Evolutionary conservation across 306 rosid genomes (phyloP), one percentile per base, ranked within the genome.

Genomic region (Dryas alaskensis): DNA sequence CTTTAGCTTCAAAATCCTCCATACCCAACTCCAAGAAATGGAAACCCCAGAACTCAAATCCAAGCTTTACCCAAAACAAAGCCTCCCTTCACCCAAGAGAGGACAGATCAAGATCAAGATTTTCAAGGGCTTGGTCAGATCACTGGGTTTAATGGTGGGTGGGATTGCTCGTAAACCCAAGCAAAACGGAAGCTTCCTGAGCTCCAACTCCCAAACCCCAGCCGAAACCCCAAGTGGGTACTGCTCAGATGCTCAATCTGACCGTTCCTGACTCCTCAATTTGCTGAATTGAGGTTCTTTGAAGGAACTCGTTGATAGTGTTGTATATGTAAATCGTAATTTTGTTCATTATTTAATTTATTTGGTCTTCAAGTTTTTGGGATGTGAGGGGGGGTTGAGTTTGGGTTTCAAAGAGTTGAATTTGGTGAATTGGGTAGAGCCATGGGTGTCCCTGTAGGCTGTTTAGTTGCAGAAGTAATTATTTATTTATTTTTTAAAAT

Each of bases 101-200:
- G 89, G 91, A 4, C 80, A 16, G 12, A 51, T 89, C 10, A 85
- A 83, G 76, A n/a, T 73, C 10, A 54, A 63, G 61, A 80, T 81
- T 3, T 0, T 85, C n/a, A 81, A 67, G 65, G 39, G 46, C 11
- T 2, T 84, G 25, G 1, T 70, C 4, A 65, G 8, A 3, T 66
- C 78, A 1, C 75, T 53, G 4, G 69, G 43, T 39, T 52, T 78
- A 2, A 49, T 76, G 10, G 60, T 52, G 0, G 65, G 76, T 19
- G 72, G 73, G 1, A 6, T 47, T 12, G 25, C 46, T 46, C 54
- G 71, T 6, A 65, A 46, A 43, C 17, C 17, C 51, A 8, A 40
- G 16, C 60, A 79, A 31, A 65, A 75, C 6, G 85, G 70, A 52
- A 72, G 48, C 16, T 19, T 44, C 14, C 62, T 31, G 42, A 68